Percentiles rank a stretch among this genome's conserved stretches.
Conservation (phyloP, 495 filamentous ascomycete species). For the Neurospora sp. region DNA sequence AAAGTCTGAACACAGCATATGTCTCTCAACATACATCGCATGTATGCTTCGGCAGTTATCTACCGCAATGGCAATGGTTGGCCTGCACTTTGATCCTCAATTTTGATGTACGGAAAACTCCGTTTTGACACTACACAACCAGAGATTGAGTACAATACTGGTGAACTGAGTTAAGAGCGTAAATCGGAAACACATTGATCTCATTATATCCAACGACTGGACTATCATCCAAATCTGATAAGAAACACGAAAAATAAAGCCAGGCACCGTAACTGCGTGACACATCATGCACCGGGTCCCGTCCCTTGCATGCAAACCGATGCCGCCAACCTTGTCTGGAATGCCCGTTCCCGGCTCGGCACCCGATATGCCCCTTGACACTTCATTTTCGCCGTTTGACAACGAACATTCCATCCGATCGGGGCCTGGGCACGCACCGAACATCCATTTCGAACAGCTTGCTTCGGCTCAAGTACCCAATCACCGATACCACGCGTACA, state of each 20-base stretch:
- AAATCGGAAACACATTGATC: background rate
- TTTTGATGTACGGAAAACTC: no score
- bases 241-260: background rate
- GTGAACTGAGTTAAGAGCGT: background rate
- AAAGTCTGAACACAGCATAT: background rate
- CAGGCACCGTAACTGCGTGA: background rate
- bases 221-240: background rate
- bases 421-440: background rate
- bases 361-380: background rate
- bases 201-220: background rate
- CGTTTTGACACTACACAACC: no score
- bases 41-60: background rate
- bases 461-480: background rate
- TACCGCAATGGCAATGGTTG: background rate
- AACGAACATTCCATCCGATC: background rate
- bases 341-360: background rate
- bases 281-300: background rate
- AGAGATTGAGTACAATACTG: no score
- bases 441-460: background rate
- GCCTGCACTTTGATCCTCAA: background rate
- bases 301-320: background rate
- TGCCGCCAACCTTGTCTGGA: background rate
- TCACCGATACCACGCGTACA: background rate
- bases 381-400: background rate
- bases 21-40: background rate